A percentile compares a stretch with the other conserved stretches of the same genome.
Evolutionary conservation across 352 stramenopile genomes (phyloP).

Genomic region (Aphanomyces cochlioides): DNA sequence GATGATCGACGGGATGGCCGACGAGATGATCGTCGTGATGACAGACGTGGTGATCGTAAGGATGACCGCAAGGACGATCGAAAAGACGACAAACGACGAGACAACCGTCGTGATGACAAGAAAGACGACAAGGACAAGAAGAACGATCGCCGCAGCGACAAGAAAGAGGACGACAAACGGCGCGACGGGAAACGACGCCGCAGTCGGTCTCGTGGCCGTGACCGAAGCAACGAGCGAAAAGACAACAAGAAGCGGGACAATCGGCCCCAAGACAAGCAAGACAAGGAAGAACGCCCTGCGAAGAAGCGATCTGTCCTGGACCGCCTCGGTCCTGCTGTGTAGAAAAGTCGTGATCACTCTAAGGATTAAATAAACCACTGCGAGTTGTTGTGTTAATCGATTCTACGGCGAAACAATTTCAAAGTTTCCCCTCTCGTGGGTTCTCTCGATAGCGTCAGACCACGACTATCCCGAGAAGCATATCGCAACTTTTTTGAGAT

Average conservation of each 20-base stretch:
- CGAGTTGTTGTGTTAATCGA: background rate
- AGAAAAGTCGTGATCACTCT: slow-evolving; percentile 19
- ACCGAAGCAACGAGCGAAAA: slow-evolving; percentile 34
- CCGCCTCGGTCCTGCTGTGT: slow-evolving; percentile 70
- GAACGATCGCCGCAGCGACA: slow-evolving; percentile 32
- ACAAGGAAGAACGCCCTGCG: slow-evolving; percentile 45
- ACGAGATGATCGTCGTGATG: slow-evolving; percentile 6
- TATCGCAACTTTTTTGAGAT: too few relatives aligned
- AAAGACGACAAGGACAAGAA: slow-evolving; percentile 35
- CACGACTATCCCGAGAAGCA: too few relatives aligned
- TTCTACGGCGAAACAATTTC: too few relatives aligned
- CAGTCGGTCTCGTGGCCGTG: slow-evolving; percentile 39
- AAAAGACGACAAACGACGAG: slow-evolving; percentile 13
- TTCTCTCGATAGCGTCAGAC: background rate
- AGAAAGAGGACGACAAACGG: slow-evolving; percentile 10
- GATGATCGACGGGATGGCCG: slow-evolving; percentile 28
- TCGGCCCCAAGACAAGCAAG: slow-evolving; percentile 20
- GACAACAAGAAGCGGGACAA: slow-evolving; percentile 14
- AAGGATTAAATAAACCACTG: too few relatives aligned
- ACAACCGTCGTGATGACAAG: slow-evolving; percentile 31
- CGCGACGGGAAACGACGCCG: slow-evolving; percentile 25
- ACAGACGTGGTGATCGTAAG: slow-evolving; percentile 2
- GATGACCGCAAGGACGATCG: slow-evolving; percentile 28
- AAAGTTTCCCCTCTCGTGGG: too few relatives aligned
- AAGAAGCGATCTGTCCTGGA: slow-evolving; percentile 85